Base-by-base conservation (phyloP, 1,284 basidiomycete genomes). In the Tausonia pullulans region DNA sequence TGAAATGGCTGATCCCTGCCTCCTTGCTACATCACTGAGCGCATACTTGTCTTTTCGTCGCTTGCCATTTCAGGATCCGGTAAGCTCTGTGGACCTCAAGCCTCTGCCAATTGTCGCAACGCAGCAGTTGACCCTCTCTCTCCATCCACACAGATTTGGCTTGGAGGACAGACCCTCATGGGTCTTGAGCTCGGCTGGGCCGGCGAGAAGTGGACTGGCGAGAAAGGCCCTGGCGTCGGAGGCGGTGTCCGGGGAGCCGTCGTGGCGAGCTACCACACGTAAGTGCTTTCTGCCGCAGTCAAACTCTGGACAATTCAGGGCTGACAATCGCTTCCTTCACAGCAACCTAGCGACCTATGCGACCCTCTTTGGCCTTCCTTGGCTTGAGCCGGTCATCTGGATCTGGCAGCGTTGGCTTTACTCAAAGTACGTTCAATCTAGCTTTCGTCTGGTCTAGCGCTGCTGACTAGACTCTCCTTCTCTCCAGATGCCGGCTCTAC, bases 241-340 rank as follows among this genome's bases (percentile, higher is more conserved):
- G 72, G 72, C 1, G 76, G 75, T 1, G 69, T 76, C 57, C 68
- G 68, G 8, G 78, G 79, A 1, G 80, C 80, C 1, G 77, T 81
- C 51, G 78, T 82, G 5, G 77, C 79, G 2, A 79, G 78, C 57
- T 82, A 82, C 70, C 81, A 83, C 71, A 82, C 81, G 74, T 76
- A 62, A 66, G 74, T 68, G 9, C 39, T 2, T 10, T 40, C n/a
- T 6, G 3, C 13, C 11, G 5, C 7, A 51, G 14, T 5, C 14
- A 14, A 46, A 9, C 46, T 48, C 14, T 9, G 43, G 3, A 4
- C 9, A 27, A 27, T 41, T 46, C 43, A 52, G n/a, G 41, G 3
- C 8, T n/a, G 7, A 11, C 14, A 9, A 43, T 45, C n/a, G 39
- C 48, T 43, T 27, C 13, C 27, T 3, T 11, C 27, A 9, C 55